Base-by-base conservation (phyloP, 106 monocot genomes). In the Acorus gramineus region DNA sequence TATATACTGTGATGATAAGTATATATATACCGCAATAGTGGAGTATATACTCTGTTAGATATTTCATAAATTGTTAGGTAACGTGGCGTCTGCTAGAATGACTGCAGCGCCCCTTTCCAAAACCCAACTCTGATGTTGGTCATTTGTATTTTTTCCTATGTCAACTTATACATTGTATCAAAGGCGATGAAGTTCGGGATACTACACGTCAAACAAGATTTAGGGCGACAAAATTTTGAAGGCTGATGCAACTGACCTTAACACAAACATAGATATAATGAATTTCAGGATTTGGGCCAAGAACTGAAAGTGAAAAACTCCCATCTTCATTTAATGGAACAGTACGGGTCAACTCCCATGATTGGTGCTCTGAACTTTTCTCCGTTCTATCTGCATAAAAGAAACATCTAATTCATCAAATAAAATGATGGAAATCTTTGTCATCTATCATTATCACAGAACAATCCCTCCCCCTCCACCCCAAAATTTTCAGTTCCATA, bases 261-360 rank as follows among this genome's bases (percentile, higher is more conserved):
- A 66, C 78, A 50, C 95, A 96, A 11, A 87, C 80, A 60, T 96
- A 96, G 47, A 96, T 96, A 63, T 91, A 96, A 71, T 96, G 90
- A 49, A 96, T 78, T 56, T 87, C 90, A 10, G 82, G 73, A 69
- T 82, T 85, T 47, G 76, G 49, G 4, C 95, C 87, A 3, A 96
- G 74, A 68, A 66, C 47, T 49, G 51, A 12, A 55, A 82, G 57
- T 46, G 71, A 50, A 42, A 82, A 85, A 62, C 69, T 82, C 56
- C 84, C 80, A 71, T 85, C 85, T 14, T 81, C 79, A 53, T 73
- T 74, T 57, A 78, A 53, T 67, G 85, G 87, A 43, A 96, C 8
- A 10, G 90, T 84, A 10, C 63, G 67, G 1, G 79, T 91, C 56
- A 96, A 55, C 44, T 90, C 87, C 87, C 90, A 96, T 4, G 14